Evolutionary conservation across 140 eudicot genomes (phyloP).

Genomic region (Cichorium intybus): DNA sequence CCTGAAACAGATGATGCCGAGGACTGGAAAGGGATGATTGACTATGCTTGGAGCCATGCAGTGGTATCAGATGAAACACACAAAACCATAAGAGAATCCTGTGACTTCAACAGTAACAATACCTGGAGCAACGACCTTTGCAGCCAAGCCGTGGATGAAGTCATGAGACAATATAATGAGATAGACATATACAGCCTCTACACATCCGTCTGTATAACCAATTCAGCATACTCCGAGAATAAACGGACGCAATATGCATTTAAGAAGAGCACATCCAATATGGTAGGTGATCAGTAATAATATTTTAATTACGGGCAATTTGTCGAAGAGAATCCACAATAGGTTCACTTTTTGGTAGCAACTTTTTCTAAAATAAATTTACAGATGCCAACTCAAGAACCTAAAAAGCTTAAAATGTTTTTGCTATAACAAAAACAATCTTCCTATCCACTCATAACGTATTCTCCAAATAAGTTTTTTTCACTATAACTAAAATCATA

Average conservation of each 20-base stretch:
- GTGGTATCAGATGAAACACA: constrained; percentile 95
- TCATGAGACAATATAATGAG: constrained; percentile 64
- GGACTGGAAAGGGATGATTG: constrained; percentile 91
- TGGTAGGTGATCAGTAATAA: too few species aligned
- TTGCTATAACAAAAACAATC: too few species aligned
- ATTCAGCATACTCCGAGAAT: constrained; percentile 49
- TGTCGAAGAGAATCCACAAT: too few species aligned
- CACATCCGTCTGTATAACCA: constrained; percentile 65
- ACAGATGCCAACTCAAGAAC: too few species aligned
- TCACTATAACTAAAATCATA: too few species aligned
- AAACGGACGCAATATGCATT: constrained; percentile 40
- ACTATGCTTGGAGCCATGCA: constrained; percentile 98
- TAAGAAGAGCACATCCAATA: constrained; percentile 55
- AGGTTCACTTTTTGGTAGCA: too few species aligned
- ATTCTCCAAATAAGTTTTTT: too few species aligned
- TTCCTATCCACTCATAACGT: too few species aligned
- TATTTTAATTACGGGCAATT: too few species aligned
- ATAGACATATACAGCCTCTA: constrained; percentile 90
- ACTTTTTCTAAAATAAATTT: too few species aligned
- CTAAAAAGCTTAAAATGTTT: too few species aligned
- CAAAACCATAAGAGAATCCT: constrained; percentile 58
- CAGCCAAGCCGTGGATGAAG: constrained; percentile 60
- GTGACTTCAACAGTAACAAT: constrained; percentile 71
- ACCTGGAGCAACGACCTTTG: constrained; percentile 71
- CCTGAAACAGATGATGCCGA: constrained; percentile 94